phyloP scores from a whole-genome alignment of 768 basidiomycete genomes.

The Dioszegia crocea region DNA sequence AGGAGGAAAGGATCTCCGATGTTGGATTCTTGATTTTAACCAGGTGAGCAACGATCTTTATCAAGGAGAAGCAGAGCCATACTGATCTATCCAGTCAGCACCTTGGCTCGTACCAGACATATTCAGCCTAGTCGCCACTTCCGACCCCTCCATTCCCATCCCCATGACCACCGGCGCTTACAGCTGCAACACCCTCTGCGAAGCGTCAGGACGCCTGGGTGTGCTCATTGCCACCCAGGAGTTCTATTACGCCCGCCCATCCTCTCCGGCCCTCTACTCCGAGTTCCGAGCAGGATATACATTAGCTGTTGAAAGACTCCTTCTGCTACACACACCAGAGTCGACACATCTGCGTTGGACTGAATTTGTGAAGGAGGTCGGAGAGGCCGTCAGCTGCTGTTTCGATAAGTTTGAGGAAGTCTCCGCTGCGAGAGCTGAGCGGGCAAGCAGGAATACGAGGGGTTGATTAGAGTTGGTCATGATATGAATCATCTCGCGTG shows the following conservation, averaged over 20 bases:
- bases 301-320: not conserved
- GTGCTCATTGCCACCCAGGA: not conserved
- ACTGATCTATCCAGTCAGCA: no score
- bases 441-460: no score
- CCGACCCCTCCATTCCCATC: not conserved
- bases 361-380: not conserved
- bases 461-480: no score
- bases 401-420: not conserved
- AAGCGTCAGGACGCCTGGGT: not conserved
- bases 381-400: not conserved
- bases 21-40: not conserved
- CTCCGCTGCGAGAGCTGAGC: not conserved
- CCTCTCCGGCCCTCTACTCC: not conserved
- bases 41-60: not conserved
- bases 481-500: no score
- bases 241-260: constrained; percentile 1
- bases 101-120: no score
- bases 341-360: not conserved
- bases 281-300: not conserved
- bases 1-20: not conserved
- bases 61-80: no score
- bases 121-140: no score
- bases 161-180: not conserved
- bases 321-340: not conserved
- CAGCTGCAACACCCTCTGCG: not conserved